Conservation (phyloP, 257 asterid genomes). For the Coffea canephora region DNA sequence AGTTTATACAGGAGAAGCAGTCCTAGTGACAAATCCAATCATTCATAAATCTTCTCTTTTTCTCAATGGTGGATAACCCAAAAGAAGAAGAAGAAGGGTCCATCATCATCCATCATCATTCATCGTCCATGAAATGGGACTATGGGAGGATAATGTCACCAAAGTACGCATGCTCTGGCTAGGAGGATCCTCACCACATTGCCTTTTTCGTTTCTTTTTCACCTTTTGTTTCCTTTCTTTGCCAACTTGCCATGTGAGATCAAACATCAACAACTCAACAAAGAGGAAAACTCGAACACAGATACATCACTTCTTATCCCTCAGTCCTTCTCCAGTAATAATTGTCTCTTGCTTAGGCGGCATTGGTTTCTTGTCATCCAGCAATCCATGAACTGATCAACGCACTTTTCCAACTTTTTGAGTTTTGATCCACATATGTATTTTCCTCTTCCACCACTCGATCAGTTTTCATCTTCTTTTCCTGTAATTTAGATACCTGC, state of each 20-base stretch:
- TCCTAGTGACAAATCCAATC: not conserved
- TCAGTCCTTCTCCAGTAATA: not conserved
- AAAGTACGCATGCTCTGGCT: not conserved
- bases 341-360: conserved; percentile 14
- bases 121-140: conserved; percentile 4
- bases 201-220: not conserved
- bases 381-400: not conserved
- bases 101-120: not conserved
- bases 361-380: not conserved
- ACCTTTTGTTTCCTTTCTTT: conserved; percentile 13
- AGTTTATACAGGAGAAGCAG: not conserved
- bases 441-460: no score
- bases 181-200: not conserved
- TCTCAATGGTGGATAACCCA: not conserved
- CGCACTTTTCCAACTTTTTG: not conserved
- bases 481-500: no score
- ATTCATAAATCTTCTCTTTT: not conserved
- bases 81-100: not conserved
- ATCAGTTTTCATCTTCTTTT: no score
- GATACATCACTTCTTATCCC: conserved; percentile 12
- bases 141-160: conserved; percentile 3
- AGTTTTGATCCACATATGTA: no score
- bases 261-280: not conserved
- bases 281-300: not conserved
- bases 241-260: conserved; percentile 31